phyloP scores from a whole-genome alignment of 768 basidiomycete species.

The Kwoniella dejecticola region DNA sequence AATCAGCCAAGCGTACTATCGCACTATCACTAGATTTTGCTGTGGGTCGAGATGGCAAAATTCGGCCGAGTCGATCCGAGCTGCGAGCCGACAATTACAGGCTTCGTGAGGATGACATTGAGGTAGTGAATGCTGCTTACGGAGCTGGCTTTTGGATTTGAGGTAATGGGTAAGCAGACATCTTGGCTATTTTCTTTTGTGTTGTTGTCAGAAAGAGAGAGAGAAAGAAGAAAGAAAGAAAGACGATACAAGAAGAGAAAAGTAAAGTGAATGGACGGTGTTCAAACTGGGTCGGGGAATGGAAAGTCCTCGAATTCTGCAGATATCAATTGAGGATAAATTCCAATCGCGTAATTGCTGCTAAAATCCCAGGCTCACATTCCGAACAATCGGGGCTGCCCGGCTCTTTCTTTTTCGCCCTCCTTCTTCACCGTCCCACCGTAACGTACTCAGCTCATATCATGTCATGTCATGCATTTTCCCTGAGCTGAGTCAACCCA shows the following conservation, averaged over 20 bases:
- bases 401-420: no score
- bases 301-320: conserved; percentile 12
- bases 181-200: conserved; percentile 15
- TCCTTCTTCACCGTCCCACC: no score
- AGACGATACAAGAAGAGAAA: no score
- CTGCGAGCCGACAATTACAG: neutral
- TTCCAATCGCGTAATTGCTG: no score
- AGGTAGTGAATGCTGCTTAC: conserved; percentile 23
- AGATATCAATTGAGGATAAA: neutral
- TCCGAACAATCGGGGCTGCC: no score
- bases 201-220: conserved; percentile 7
- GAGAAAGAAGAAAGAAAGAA: conserved; percentile 7
- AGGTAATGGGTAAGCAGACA: conserved; percentile 27
- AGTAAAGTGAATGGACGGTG: neutral
- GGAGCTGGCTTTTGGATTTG: conserved; percentile 80
- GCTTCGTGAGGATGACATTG: conserved; percentile 60
- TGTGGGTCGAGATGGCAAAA: neutral
- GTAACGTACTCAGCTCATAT: no score
- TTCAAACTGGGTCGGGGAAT: neutral
- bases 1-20: neutral
- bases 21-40: no score
- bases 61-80: conserved; percentile 9
- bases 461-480: no score
- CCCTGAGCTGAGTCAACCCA: no score
- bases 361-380: no score